Evolutionary conservation across 306 rosid species (phyloP).

Genomic region (Citrullus amarus): DNA sequence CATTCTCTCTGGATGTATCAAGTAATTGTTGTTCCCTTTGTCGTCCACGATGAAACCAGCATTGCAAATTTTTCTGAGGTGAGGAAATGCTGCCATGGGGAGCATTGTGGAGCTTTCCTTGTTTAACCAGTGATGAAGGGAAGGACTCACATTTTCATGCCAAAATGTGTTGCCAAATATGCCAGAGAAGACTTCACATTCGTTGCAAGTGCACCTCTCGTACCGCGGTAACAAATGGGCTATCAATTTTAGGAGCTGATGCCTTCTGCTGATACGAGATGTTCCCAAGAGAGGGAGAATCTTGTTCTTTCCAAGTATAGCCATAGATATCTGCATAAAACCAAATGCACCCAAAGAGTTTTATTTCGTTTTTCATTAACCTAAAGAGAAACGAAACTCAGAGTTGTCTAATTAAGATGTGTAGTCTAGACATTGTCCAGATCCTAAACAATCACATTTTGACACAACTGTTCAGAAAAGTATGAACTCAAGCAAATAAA

Average conservation of each 20-base stretch:
- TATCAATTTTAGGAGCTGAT: conserved; percentile 15
- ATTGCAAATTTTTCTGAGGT: conserved; percentile 21
- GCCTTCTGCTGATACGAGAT: conserved; percentile 12
- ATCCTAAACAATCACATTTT: background rate
- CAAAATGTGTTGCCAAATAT: conserved; percentile 23
- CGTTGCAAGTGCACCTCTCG: conserved; percentile 24
- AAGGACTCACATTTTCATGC: conserved; percentile 18
- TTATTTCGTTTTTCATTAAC: background rate
- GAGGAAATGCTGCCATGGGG: conserved; percentile 25
- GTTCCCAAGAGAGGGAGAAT: conserved; percentile 14
- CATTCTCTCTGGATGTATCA: conserved; percentile 26
- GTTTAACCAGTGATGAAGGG: conserved; percentile 20
- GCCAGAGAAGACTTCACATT: conserved; percentile 24
- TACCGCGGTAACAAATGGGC: conserved; percentile 15
- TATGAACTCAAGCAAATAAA: background rate
- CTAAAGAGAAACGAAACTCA: background rate
- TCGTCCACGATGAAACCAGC: conserved; percentile 16
- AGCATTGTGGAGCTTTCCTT: conserved; percentile 15
- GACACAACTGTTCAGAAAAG: background rate
- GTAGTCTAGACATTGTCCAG: background rate
- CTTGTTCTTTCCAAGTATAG: conserved; percentile 18
- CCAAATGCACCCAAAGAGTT: background rate
- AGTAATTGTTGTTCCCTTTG: conserved; percentile 14
- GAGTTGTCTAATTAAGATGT: background rate
- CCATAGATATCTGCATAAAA: conserved; percentile 21